Evolutionary conservation across 495 filamentous ascomycete species (phyloP).

Genomic region (Articulospora tetracladia): DNA sequence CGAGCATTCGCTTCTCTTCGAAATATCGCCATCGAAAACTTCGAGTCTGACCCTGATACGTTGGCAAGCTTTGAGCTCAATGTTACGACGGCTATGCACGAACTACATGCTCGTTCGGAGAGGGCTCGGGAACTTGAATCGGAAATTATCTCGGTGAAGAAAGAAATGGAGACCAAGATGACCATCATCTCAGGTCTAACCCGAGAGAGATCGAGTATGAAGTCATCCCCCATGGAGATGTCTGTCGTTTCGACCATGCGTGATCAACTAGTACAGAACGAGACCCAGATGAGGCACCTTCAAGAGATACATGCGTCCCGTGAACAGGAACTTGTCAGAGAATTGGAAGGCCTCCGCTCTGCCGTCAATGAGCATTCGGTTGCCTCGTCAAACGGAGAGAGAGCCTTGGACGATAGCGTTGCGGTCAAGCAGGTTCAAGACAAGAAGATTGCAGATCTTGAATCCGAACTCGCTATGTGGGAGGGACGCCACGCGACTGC

Average conservation of each 20-base stretch:
- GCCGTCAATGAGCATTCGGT: constrained; percentile 41
- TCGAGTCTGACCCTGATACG: constrained; percentile 74
- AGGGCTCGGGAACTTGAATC: constrained; percentile 84
- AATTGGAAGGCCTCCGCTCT: constrained; percentile 64
- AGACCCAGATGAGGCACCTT: constrained; percentile 71
- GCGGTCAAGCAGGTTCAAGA: constrained; percentile 37
- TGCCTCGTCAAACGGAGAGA: constrained; percentile 18
- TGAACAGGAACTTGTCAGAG: constrained; percentile 66
- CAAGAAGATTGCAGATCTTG: constrained; percentile 65
- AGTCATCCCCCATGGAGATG: constrained; percentile 86
- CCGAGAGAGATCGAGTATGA: constrained; percentile 84
- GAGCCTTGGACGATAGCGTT: neutral
- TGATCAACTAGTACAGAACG: constrained; percentile 81
- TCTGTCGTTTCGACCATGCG: constrained; percentile 83
- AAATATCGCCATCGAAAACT: constrained; percentile 80
- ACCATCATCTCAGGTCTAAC: constrained; percentile 92
- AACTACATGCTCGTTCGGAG: constrained; percentile 81
- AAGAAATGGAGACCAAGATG: constrained; percentile 94
- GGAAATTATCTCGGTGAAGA: constrained; percentile 78
- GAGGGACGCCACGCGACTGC: constrained; percentile 69
- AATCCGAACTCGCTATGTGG: constrained; percentile 71
- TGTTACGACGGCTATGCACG: constrained; percentile 87
- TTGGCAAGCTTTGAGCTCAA: constrained; percentile 93
- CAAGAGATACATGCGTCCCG: constrained; percentile 66
- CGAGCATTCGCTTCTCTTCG: constrained; percentile 86